These are phyloP conservation scores for Raphanus sativus DNA, from an alignment of 345 rosid species.

Conservation along the genomic window DNA sequence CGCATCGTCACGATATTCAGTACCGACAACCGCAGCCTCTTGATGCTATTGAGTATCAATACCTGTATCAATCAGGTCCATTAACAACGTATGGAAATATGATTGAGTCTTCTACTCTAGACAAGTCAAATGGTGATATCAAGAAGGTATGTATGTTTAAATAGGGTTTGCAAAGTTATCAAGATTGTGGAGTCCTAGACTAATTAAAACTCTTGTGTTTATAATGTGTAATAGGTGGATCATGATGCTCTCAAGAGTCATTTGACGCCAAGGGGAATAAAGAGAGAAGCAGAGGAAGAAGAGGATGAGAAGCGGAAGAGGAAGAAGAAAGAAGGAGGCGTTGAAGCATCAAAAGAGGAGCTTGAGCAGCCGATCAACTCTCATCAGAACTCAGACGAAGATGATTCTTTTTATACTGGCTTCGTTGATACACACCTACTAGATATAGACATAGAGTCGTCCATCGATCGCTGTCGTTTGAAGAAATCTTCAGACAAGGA, in stretches of 20 bases:
- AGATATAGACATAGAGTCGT: neutral
- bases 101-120: neutral
- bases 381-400: neutral
- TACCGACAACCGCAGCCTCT: neutral
- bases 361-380: neutral
- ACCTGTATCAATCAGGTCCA: neutral
- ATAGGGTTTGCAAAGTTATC: neutral
- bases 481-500: neutral
- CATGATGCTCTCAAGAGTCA: constrained; percentile 11
- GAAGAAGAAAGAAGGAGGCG: neutral
- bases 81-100: neutral
- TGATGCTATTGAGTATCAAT: neutral
- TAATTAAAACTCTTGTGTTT: neutral
- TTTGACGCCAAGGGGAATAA: neutral
- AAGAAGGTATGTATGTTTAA: neutral
- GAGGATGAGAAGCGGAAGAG: neutral
- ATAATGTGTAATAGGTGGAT: constrained; percentile 2
- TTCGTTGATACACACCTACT: neutral
- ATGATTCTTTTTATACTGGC: neutral
- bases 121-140: neutral
- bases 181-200: neutral
- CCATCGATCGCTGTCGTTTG: neutral
- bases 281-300: constrained; percentile 7
- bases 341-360: neutral
- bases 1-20: neutral